Percentiles rank a stretch among this genome's conserved stretches.
Conservation (phyloP, 768 basidiomycete genomes). For the Russula sp. region DNA sequence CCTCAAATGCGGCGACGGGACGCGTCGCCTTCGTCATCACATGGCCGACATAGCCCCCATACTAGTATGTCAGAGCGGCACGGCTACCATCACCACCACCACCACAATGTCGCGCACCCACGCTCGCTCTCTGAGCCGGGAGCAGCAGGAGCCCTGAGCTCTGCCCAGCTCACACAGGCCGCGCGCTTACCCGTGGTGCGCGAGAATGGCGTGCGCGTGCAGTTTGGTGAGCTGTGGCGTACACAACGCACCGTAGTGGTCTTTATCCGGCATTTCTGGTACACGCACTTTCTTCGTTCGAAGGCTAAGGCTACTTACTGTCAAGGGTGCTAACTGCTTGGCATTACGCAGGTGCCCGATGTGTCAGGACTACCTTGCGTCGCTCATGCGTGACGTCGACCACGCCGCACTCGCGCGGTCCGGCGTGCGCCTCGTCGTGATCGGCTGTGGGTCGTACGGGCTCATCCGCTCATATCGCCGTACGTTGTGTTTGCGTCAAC, state of each 20-base stretch:
- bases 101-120: constrained; percentile 15
- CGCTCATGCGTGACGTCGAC: constrained; percentile 47
- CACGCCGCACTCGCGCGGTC: constrained; percentile 42
- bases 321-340: constrained; percentile 6
- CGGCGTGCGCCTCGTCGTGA: constrained; percentile 58
- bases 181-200: constrained; percentile 58
- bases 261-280: constrained; percentile 88
- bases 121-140: constrained; percentile 29
- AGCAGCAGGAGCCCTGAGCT: constrained; percentile 48
- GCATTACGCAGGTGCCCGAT: constrained; percentile 54
- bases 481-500: constrained; percentile 31
- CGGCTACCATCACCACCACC: constrained; percentile 13
- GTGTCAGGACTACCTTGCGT: constrained; percentile 84
- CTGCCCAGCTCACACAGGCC: constrained; percentile 53
- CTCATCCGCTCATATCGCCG: constrained; percentile 72
- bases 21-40: constrained; percentile 14
- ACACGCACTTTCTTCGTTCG: constrained; percentile 5
- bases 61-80: background rate
- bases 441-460: constrained; percentile 71
- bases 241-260: constrained; percentile 60
- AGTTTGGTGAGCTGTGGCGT: constrained; percentile 63
- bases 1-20: constrained; percentile 12
- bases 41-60: constrained; percentile 6
- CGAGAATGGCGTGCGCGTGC: constrained; percentile 57
- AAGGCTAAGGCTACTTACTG: background rate